Conservation (phyloP, 345 rosid genomes). For the Lumnitzera racemosa region DNA sequence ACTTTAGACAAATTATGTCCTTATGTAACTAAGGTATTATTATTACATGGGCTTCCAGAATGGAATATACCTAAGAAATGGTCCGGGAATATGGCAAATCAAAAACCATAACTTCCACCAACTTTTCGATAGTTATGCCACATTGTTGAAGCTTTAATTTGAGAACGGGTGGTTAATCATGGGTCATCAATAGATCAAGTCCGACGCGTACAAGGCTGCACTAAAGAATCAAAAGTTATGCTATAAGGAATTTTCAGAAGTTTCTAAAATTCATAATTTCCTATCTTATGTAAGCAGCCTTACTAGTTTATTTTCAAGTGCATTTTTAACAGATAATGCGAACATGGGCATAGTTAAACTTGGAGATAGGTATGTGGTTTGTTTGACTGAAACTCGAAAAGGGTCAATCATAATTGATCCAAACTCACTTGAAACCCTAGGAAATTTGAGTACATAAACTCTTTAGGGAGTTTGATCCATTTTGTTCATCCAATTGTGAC, state of each 20-base stretch:
- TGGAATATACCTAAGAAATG: conserved; percentile 89
- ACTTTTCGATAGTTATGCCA: conserved; percentile 93
- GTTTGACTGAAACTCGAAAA: conserved; percentile 91
- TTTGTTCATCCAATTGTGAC: conserved; percentile 93
- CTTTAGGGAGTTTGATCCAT: conserved; percentile 65
- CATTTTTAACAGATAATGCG: conserved; percentile 84
- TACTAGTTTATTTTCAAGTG: conserved; percentile 72
- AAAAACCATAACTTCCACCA: conserved; percentile 81
- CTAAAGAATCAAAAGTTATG: conserved; percentile 59
- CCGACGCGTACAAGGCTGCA: conserved; percentile 85
- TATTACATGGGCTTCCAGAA: conserved; percentile 37
- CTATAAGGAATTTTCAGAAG: conserved; percentile 90
- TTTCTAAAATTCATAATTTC: conserved; percentile 51
- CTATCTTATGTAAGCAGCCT: conserved; percentile 62
- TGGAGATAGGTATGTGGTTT: conserved; percentile 84
- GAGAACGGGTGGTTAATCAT: conserved; percentile 51
- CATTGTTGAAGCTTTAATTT: conserved; percentile 60
- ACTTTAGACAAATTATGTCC: background rate
- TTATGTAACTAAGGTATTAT: background rate
- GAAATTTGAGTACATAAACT: conserved; percentile 62
- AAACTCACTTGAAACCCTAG: conserved; percentile 53
- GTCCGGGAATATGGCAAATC: conserved; percentile 90
- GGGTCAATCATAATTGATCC: conserved; percentile 83
- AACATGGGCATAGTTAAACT: conserved; percentile 83
- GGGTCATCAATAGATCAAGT: conserved; percentile 80